phyloP scores from a whole-genome alignment of 257 asterid genomes.

The Agastache rugosa region DNA sequence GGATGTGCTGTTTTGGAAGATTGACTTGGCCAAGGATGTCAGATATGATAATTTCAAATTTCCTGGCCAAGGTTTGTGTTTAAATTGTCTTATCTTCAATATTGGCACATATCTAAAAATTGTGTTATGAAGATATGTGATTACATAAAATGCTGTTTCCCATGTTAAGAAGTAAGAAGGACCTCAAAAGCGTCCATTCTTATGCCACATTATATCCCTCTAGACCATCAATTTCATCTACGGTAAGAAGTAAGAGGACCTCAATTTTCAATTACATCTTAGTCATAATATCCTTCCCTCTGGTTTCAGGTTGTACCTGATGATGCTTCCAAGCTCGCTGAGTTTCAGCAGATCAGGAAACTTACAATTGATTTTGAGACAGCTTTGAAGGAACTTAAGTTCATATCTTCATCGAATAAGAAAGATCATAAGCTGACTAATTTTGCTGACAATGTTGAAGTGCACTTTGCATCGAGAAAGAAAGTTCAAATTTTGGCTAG shows the following conservation, averaged over 20 bases:
- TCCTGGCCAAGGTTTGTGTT: constrained; percentile 78
- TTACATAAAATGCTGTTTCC: constrained; percentile 20
- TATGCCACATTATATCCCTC: not conserved
- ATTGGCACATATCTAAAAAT: constrained; percentile 24
- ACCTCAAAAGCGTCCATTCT: constrained; percentile 15
- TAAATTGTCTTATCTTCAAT: not conserved
- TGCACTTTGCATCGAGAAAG: constrained; percentile 90
- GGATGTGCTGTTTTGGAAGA: constrained; percentile 88
- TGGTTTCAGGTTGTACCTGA: constrained; percentile 82
- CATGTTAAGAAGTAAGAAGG: constrained; percentile 12
- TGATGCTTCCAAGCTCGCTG: constrained; percentile 94
- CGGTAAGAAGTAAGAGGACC: too few species aligned
- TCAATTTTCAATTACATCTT: constrained; percentile 9
- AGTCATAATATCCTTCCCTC: constrained; percentile 30
- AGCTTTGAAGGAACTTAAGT: constrained; percentile 67
- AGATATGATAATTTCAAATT: constrained; percentile 79
- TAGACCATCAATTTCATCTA: too few species aligned
- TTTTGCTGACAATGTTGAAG: constrained; percentile 88
- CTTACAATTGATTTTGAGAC: constrained; percentile 79
- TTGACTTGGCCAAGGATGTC: constrained; percentile 97
- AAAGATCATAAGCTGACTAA: constrained; percentile 79
- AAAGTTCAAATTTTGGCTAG: constrained; percentile 85
- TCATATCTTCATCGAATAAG: constrained; percentile 76
- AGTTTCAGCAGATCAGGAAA: constrained; percentile 81
- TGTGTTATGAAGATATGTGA: constrained; percentile 18